Evolutionary conservation across 2,329 filamentous ascomycete species (phyloP).

Genomic region (Penicillium griseofulvum): DNA sequence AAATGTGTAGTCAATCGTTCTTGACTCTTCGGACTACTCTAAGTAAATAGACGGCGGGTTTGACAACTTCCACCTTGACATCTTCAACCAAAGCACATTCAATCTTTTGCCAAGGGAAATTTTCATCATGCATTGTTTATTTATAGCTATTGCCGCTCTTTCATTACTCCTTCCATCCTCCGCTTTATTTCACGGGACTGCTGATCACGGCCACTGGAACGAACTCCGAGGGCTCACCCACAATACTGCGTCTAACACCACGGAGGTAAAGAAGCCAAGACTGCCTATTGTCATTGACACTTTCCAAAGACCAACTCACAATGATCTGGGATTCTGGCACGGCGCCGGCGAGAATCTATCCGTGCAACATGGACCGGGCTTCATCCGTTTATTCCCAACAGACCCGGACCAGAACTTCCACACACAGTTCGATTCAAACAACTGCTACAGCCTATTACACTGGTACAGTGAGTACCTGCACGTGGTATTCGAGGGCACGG

Average conservation of each 20-base stretch:
- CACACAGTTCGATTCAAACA: slow-evolving; percentile 53
- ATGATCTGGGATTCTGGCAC: slow-evolving; percentile 64
- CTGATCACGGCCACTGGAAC: slow-evolving; percentile 13
- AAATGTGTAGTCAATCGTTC: not conserved
- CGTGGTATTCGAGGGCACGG: slow-evolving; percentile 61
- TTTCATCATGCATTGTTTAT: slow-evolving; percentile 8
- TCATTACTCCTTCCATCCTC: slow-evolving; percentile 4
- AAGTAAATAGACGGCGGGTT: not conserved
- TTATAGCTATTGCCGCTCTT: not conserved
- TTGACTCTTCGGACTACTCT: not conserved
- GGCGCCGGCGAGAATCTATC: slow-evolving; percentile 61
- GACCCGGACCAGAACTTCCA: slow-evolving; percentile 63
- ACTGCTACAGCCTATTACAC: slow-evolving; percentile 56
- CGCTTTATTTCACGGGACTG: slow-evolving; percentile 1
- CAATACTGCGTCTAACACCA: not conserved
- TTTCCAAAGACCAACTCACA: slow-evolving; percentile 54
- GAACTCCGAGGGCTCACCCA: slow-evolving; percentile 9
- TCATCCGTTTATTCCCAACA: slow-evolving; percentile 56
- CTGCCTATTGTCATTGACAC: slow-evolving; percentile 55
- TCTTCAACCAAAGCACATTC: not conserved
- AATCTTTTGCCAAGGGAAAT: not conserved
- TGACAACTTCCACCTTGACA: not conserved
- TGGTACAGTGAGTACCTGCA: slow-evolving; percentile 62
- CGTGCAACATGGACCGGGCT: slow-evolving; percentile 51
- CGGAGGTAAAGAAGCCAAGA: not conserved